Base-by-base conservation (phyloP, 2,329 filamentous ascomycete species). In the Microsporum ferrugineum region DNA sequence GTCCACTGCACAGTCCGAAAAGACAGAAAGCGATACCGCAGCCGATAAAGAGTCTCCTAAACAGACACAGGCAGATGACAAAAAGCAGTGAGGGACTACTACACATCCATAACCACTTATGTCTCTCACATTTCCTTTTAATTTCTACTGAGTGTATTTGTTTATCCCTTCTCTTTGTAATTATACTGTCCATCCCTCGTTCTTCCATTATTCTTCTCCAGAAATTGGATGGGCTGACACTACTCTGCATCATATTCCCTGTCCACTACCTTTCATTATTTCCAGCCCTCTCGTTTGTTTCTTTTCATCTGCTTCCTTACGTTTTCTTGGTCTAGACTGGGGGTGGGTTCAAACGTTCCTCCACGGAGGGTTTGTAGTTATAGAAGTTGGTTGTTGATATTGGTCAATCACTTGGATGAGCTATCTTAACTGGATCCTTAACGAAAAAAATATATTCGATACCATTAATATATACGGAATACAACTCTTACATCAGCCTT, bases 1-100 rank as follows among this genome's bases (percentile, higher is more conserved):
- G 64, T 71, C 72, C 58, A 68, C 73, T 5, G 17, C 31, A 12
- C 55, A 59, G 41, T 41, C 36, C n/a, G 36, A 57, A 43, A 57
- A 57, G 23, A 29, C 55, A 7, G 75, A 80, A 66, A 27, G 8
- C 7, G 76, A 76, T 2, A 75, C 75, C 38, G 74, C 78, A 65
- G 72, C 73, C 49, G 62, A 66, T 34, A 63, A 65, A 53, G 65
- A 68, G 31, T 53, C 63, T 55, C 39, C 65, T 57, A 56, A 66
- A 53, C 62, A 65, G 53, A 6, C 14, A 3, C 62, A 63, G 53
- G 58, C 66, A 36, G 67, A 71, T 4, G 65, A 68, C 47, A 71
- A 71, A 63, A 70, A 72, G 65, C 47, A 65, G 14, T 61, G 58
- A 59, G 23, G n/a, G 14, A 14, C 33, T 14, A 23, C 17, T 23